These are phyloP conservation scores for Cnidoscolus chayamansa DNA, from an alignment of 441 rosid genomes.

Conservation along the genomic window DNA sequence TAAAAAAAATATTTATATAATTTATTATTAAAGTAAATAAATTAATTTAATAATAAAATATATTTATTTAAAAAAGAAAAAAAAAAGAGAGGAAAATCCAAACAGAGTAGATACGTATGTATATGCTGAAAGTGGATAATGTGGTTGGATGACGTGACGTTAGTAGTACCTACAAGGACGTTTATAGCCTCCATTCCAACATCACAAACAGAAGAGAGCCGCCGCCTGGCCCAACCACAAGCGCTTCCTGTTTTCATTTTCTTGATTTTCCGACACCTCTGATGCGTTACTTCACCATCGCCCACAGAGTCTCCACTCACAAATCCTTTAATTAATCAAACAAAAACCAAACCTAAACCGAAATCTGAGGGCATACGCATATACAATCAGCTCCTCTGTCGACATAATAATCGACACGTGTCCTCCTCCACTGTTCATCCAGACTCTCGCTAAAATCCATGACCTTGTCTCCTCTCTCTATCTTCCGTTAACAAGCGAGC, in stretches of 20 bases:
- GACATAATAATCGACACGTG: conserved; percentile 32
- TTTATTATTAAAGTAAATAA: too few relatives aligned
- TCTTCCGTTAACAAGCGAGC: neutral
- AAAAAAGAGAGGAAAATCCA: neutral
- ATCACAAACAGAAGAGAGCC: neutral
- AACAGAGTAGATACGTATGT: neutral
- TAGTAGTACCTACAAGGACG: too few relatives aligned
- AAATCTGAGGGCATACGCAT: neutral
- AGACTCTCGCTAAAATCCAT: conserved; percentile 33
- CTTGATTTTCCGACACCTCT: neutral
- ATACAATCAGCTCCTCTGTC: neutral
- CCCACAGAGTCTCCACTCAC: conserved; percentile 4
- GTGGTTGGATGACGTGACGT: too few relatives aligned
- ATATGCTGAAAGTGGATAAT: neutral
- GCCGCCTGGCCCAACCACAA: neutral
- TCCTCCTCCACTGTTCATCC: conserved; percentile 25
- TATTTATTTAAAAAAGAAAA: too few relatives aligned
- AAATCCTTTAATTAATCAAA: neutral
- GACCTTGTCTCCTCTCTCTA: conserved; percentile 8
- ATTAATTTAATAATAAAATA: too few relatives aligned
- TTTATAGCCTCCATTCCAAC: neutral
- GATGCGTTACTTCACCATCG: neutral
- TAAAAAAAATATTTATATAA: too few relatives aligned
- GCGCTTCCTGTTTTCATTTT: neutral
- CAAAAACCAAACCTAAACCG: neutral